Evolutionary conservation across 179 eudicot species (phyloP), one percentile per base, ranked within the genome.

Genomic region (Heliamphora pulchella): DNA sequence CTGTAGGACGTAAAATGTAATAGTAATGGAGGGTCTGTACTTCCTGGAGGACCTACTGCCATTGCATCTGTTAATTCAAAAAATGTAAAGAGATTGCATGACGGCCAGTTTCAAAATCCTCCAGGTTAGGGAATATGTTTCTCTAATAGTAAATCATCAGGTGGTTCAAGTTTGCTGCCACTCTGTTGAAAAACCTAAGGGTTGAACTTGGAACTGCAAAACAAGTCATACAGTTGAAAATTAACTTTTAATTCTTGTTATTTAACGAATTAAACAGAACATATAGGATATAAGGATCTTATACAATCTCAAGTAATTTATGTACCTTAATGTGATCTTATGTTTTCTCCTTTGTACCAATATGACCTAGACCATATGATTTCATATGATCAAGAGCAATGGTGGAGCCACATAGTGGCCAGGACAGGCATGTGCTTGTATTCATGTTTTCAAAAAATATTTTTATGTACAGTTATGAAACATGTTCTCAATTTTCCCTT

Each of bases 1-100:
- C 44, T 87, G 71, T 84, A 96, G 99, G 91, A 88, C 64, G 80
- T 71, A 80, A 89, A 81, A 82, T 51, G 80, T 46, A 83, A 86
- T 77, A 82, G 80, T 80, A 80, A 64, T 4, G 72, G 81, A 53
- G 88, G 81, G 48, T 68, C 79, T 65, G 78, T 67, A 79, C 89
- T 83, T 81, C 83, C 83, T 74, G 87, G 87, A 79, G 89, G 80
- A 67, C 83, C 73, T 68, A 86, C 80, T 81, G 73, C 85, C 46
- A 70, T 86, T 83, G 81, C 84, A 76, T 83, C 88, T 70, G 84
- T 79, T 44, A 80, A 83, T 76, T 79, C 85, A 46, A 80, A 74
- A 6, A 86, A 78, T 84, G 78, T 84, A 55, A 90, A 88, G 80
- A 87, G 82, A 84, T 76, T 82, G 46, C 88, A 79, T 8, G 93